Conservation (phyloP, 495 filamentous ascomycete species). For the Penicillium waksmanii region DNA sequence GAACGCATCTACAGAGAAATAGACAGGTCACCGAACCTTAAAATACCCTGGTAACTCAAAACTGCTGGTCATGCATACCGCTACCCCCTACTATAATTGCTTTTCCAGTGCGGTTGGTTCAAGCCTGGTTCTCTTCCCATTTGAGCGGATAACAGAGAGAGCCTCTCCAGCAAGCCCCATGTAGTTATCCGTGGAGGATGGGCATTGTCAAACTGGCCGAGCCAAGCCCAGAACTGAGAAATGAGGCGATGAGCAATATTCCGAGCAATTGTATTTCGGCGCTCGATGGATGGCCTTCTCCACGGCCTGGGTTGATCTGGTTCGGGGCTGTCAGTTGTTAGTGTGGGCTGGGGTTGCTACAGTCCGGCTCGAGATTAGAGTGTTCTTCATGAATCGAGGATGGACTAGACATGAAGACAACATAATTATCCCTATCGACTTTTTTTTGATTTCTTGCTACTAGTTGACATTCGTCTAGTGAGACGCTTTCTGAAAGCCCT, state of each 20-base stretch:
- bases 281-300: background rate
- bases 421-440: background rate
- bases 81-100: constrained; percentile 8
- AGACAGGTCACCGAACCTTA: constrained; percentile 19
- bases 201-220: constrained; percentile 29
- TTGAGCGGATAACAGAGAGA: constrained; percentile 24
- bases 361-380: constrained; percentile 13
- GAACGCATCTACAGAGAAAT: constrained; percentile 16
- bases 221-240: constrained; percentile 11
- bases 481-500: background rate
- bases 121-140: background rate
- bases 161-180: constrained; percentile 24
- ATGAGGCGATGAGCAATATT: constrained; percentile 9
- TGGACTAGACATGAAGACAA: background rate
- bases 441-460: no score
- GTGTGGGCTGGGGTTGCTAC: constrained; percentile 16
- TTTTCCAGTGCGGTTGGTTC: constrained; percentile 22
- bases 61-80: constrained; percentile 1
- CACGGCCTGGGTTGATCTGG: constrained; percentile 23
- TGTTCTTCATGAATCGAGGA: constrained; percentile 1
- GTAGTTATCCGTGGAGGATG: constrained; percentile 31
- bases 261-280: background rate
- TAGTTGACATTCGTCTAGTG: no score
- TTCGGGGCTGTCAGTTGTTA: constrained; percentile 10
- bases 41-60: background rate